phyloP scores from a whole-genome alignment of 208 protist species.

The Tritrichomonas musculus region DNA sequence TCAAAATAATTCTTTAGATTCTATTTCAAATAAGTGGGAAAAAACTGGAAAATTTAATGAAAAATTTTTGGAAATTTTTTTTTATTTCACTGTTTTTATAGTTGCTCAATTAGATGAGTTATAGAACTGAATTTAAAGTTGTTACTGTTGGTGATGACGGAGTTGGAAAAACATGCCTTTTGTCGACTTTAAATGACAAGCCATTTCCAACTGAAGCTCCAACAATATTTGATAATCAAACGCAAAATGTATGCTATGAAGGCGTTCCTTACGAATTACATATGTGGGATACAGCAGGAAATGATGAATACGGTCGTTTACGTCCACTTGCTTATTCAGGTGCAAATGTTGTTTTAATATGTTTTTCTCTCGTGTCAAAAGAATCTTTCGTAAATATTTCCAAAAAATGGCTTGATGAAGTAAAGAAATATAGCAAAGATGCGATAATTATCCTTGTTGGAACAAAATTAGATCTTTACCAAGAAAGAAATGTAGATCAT shows the following conservation, averaged over 20 bases:
- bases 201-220: constrained; percentile 58
- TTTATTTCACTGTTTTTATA: no score
- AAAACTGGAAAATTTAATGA: no score
- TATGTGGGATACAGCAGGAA: constrained; percentile 49
- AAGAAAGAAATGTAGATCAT: no score
- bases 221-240: constrained; percentile 51
- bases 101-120: no score
- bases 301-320: constrained; percentile 47
- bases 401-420: neutral
- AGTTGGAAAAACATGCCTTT: constrained; percentile 67
- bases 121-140: constrained; percentile 51
- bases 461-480: neutral
- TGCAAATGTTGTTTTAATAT: constrained; percentile 42
- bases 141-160: constrained; percentile 70
- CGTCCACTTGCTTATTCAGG: constrained; percentile 44
- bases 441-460: constrained; percentile 8
- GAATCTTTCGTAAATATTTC: neutral
- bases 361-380: constrained; percentile 36
- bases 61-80: no score
- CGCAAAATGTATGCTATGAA: constrained; percentile 37
- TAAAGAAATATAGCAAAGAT: constrained; percentile 7
- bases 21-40: no score
- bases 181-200: constrained; percentile 55
- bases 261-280: constrained; percentile 6
- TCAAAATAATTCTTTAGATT: no score